phyloP scores from a whole-genome alignment of 371 early-diverging fungal genomes.

The Blakeslea trispora region DNA sequence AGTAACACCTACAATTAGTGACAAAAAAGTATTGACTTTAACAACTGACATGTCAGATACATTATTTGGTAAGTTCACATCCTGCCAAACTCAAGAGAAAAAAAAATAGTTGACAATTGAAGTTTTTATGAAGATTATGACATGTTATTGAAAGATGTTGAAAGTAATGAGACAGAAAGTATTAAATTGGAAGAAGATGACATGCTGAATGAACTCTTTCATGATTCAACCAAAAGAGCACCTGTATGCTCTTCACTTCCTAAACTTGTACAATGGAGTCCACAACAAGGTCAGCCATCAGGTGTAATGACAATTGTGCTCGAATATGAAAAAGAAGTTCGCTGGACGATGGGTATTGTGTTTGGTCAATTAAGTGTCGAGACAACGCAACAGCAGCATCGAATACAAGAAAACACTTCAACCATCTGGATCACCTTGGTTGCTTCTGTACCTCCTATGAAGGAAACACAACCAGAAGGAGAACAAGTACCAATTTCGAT shows the following conservation, averaged over 20 bases:
- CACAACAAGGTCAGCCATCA: conserved; percentile 10
- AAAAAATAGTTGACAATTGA: too few relatives aligned
- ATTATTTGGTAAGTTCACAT: conserved; percentile 16
- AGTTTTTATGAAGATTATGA: too few relatives aligned
- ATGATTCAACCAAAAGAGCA: neutral
- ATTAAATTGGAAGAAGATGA: conserved; percentile 1
- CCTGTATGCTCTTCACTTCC: conserved; percentile 4
- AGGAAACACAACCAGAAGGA: conserved; percentile 9
- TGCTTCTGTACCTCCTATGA: conserved; percentile 12
- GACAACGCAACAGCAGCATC: conserved; percentile 20
- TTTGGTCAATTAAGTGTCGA: conserved; percentile 21
- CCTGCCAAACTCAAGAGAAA: neutral
- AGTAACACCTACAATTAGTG: conserved; percentile 5
- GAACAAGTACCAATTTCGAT: conserved; percentile 13
- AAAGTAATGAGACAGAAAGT: neutral
- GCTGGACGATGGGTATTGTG: conserved; percentile 14
- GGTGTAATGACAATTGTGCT: conserved; percentile 12
- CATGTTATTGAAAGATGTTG: conserved; percentile 10
- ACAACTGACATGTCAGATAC: conserved; percentile 13
- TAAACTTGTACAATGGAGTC: conserved; percentile 20
- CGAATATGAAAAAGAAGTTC: conserved; percentile 6
- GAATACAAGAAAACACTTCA: neutral
- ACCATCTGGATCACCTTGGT: conserved; percentile 20
- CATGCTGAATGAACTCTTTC: conserved; percentile 5
- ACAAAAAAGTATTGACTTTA: conserved; percentile 6